Evolutionary conservation across 2,329 filamentous ascomycete genomes (phyloP).

Genomic region (Fusarium sp.): DNA sequence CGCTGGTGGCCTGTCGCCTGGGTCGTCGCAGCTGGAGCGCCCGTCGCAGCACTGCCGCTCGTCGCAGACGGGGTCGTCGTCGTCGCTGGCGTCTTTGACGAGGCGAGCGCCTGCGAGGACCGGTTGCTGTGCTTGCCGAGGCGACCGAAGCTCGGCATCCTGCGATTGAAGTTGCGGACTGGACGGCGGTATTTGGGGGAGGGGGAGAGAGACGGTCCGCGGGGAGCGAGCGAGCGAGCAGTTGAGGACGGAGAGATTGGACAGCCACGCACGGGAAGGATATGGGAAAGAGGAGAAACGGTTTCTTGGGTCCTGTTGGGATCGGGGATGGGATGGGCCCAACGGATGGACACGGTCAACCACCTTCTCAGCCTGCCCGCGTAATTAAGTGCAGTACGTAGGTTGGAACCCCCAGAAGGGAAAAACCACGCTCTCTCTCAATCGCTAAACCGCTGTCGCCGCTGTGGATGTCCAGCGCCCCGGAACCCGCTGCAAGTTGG

Average conservation of each 20-base stretch:
- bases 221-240: neutral
- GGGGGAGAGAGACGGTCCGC: neutral
- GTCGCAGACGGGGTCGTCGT: conserved; percentile 31
- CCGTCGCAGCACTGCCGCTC: conserved; percentile 41
- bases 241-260: conserved; percentile 20
- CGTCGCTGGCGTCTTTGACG: conserved; percentile 38
- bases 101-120: conserved; percentile 66
- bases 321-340: conserved; percentile 26
- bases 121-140: conserved; percentile 67
- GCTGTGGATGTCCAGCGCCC: conserved; percentile 25
- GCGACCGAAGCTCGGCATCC: conserved; percentile 66
- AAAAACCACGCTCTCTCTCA: neutral
- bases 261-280: conserved; percentile 6
- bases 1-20: conserved; percentile 34
- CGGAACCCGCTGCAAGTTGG: neutral
- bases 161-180: conserved; percentile 37
- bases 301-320: conserved; percentile 19
- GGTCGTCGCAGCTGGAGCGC: conserved; percentile 33
- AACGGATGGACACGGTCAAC: conserved; percentile 15
- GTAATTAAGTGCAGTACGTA: neutral
- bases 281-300: conserved; percentile 32
- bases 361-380: neutral
- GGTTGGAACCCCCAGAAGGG: neutral
- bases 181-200: neutral
- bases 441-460: neutral